Base-by-base conservation (phyloP, 257 asterid species). In the Ehretia macrophylla region DNA sequence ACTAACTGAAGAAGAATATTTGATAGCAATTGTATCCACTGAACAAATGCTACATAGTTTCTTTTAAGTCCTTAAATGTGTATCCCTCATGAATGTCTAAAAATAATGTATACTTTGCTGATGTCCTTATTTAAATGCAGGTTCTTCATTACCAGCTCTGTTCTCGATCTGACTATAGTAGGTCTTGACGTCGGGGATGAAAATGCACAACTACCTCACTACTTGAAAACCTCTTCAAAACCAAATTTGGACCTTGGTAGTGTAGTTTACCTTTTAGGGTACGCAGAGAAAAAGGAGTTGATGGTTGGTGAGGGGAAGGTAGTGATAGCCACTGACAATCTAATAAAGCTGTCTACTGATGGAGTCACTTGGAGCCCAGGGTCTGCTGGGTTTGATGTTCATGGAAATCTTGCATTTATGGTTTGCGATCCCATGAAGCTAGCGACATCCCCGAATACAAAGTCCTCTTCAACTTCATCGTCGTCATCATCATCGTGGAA, bases 381-480 rank as follows among this genome's bases (percentile, higher is more conserved):
- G 10, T 85, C 97, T 40, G 99, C 99, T 53, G 97, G 99, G 71
- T 93, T 93, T 44, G 97, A 93, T 53, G 64, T 71, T 68, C 83
- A 89, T 53, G 97, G 99, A 16, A 93, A 93, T 72, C 95, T 93
- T 42, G 95, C 97, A 3, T 93, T 89, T 81, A 87, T 93, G 95
- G 94, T 87, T 16, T 93, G 99, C 66, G 99, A 93, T 72, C 99
- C 99, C 19, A 93, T 93, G 99, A 93, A 89, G 77, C 92, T 93
- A 14, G 96, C 99, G 10, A 89, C 94, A 35, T 93, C 99, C 55
- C 96, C 97, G 13, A 86, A 80, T 67, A 74, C 91, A 62, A 88
- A 73, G 70, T 85, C 91, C 53, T 75, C 87, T 45, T 77, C 96
- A 52, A 84, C 87, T 35, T 86, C 95, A 19, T 77, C 96, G 44